A percentile compares a stretch with the other conserved stretches of the same genome.
Conservation (phyloP, 768 basidiomycete species). For the Boletus rufocinnamomeus region DNA sequence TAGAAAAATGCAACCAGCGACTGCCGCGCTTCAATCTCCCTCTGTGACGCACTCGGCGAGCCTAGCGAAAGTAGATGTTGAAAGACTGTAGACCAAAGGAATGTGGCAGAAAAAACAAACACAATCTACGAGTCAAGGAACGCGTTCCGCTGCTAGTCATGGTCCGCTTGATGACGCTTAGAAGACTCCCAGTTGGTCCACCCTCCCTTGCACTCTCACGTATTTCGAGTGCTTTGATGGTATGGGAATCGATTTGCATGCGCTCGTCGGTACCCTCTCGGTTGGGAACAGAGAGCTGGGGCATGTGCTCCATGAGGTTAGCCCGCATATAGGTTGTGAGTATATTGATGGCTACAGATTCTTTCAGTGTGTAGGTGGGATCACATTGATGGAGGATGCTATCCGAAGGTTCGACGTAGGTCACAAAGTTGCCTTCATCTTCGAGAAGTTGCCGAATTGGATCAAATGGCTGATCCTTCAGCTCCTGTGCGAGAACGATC, state of each 20-base stretch:
- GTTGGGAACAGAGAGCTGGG: constrained; percentile 55
- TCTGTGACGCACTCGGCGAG: constrained; percentile 77
- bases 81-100: constrained; percentile 12
- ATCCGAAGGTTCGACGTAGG: constrained; percentile 39
- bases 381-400: constrained; percentile 1
- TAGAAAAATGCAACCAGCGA: constrained; percentile 75
- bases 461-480: constrained; percentile 42
- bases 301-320: constrained; percentile 80
- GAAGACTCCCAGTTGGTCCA: constrained; percentile 68
- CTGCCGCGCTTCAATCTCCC: constrained; percentile 73
- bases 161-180: constrained; percentile 76
- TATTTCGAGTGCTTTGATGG: constrained; percentile 87
- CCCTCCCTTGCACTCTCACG: constrained; percentile 74
- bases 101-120: constrained; percentile 43
- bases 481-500: constrained; percentile 60
- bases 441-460: constrained; percentile 50
- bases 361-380: constrained; percentile 35
- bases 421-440: constrained; percentile 58
- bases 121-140: constrained; percentile 73
- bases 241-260: constrained; percentile 92
- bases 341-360: constrained; percentile 59
- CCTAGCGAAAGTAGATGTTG: constrained; percentile 45
- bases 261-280: constrained; percentile 54
- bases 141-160: constrained; percentile 77
- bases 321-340: constrained; percentile 64